These are phyloP conservation scores for Pythium apleroticum DNA, from an alignment of 352 stramenopile genomes.

Conservation along the genomic window DNA sequence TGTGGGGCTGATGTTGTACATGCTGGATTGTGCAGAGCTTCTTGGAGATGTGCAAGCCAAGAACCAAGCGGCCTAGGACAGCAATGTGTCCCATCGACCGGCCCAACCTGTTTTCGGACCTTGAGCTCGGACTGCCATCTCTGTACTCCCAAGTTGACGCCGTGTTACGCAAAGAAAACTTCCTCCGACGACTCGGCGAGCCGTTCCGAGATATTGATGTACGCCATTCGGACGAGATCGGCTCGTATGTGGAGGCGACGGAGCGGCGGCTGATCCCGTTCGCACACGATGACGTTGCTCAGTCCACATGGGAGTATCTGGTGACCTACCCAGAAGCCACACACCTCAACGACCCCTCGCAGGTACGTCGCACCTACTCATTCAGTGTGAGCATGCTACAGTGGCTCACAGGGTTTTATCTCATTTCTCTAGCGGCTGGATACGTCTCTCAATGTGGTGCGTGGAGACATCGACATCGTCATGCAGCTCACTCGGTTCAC, in stretches of 20 bases:
- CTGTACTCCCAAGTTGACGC: conserved; percentile 20
- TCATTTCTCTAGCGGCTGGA: not conserved
- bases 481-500: conserved; percentile 18
- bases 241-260: conserved; percentile 16
- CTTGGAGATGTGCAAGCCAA: not conserved
- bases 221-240: not conserved
- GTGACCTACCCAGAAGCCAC: conserved; percentile 3
- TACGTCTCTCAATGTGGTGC: not conserved
- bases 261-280: conserved; percentile 22
- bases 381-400: no score
- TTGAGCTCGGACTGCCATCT: conserved; percentile 11
- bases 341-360: not conserved
- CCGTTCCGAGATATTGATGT: conserved; percentile 17
- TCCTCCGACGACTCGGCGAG: not conserved
- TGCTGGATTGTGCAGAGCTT: not conserved
- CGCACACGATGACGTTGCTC: not conserved
- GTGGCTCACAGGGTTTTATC: no score
- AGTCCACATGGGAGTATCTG: conserved; percentile 19
- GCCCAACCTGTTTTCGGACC: not conserved
- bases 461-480: conserved; percentile 7
- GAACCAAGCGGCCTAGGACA: conserved; percentile 4
- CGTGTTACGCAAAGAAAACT: conserved; percentile 17
- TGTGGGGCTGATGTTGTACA: not conserved
- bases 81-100: not conserved
- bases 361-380: not conserved